Evolutionary conservation across 2,329 filamentous ascomycete genomes (phyloP).

Genomic region (Calonectria leucothoes): DNA sequence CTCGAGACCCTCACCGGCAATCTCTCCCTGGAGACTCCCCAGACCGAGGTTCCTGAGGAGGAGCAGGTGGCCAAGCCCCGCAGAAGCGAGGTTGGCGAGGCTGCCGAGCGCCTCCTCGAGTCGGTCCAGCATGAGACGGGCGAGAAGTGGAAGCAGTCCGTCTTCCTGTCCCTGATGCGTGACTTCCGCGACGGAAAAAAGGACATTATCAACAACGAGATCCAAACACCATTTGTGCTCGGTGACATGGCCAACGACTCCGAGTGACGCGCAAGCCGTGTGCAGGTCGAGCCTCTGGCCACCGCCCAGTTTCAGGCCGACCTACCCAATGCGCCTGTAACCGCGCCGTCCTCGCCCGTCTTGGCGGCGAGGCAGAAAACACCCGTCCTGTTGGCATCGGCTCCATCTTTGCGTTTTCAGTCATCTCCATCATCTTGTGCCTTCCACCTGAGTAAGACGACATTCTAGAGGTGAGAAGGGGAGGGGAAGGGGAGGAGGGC

Average conservation of each 20-base stretch:
- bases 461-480: slow-evolving; percentile 36
- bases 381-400: not conserved
- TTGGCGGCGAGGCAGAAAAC: not conserved
- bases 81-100: slow-evolving; percentile 55
- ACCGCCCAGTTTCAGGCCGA: not conserved
- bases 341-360: not conserved
- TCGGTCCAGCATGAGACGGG: slow-evolving; percentile 57
- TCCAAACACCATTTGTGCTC: slow-evolving; percentile 46
- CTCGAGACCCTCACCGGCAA: slow-evolving; percentile 32
- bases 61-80: slow-evolving; percentile 29
- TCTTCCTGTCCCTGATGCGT: slow-evolving; percentile 58
- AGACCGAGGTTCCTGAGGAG: slow-evolving; percentile 29
- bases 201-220: slow-evolving; percentile 56
- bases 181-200: slow-evolving; percentile 59
- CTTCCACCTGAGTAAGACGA: slow-evolving; percentile 37
- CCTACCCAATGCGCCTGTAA: not conserved
- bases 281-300: not conserved
- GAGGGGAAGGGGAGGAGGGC: no score
- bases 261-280: slow-evolving; percentile 30
- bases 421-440: slow-evolving; percentile 32
- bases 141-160: slow-evolving; percentile 60
- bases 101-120: slow-evolving; percentile 55
- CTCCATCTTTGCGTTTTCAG: not conserved
- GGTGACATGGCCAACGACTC: slow-evolving; percentile 12
- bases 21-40: slow-evolving; percentile 29